A percentile compares a stretch with the other conserved stretches of the same genome.
phyloP scores from a whole-genome alignment of 2,329 filamentous ascomycete species.

The Penicillium sp. region DNA sequence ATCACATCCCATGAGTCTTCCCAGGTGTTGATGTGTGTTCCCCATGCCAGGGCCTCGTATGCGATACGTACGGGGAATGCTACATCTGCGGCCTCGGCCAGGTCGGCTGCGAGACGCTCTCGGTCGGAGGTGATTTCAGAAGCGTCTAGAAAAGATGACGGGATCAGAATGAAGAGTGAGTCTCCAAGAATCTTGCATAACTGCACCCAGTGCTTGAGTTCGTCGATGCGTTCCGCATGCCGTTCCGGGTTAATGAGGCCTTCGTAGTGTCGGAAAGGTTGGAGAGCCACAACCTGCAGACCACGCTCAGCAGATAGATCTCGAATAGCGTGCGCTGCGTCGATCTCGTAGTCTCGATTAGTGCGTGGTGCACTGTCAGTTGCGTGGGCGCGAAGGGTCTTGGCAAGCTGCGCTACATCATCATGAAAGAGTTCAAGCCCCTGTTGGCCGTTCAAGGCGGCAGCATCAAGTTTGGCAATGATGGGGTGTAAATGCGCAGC shows the following conservation, averaged over 20 bases:
- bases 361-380: constrained; percentile 3
- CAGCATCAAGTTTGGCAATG: constrained; percentile 31
- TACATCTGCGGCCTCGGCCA: constrained; percentile 20
- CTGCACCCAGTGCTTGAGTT: constrained; percentile 21
- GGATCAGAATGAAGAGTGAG: constrained; percentile 22
- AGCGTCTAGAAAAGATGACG: constrained; percentile 21
- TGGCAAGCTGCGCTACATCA: constrained; percentile 63
- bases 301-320: constrained; percentile 51
- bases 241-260: constrained; percentile 39
- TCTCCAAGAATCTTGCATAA: constrained; percentile 20
- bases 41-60: constrained; percentile 71
- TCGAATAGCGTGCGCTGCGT: constrained; percentile 54
- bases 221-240: constrained; percentile 18
- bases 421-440: constrained; percentile 70
- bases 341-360: constrained; percentile 57
- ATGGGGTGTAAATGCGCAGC: constrained; percentile 17
- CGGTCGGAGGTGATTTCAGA: constrained; percentile 19
- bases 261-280: constrained; percentile 71
- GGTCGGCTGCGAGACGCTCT: constrained; percentile 17
- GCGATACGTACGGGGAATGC: constrained; percentile 45
- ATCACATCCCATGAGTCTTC: constrained; percentile 69
- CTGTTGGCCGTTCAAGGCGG: constrained; percentile 44
- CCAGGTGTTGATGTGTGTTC: constrained; percentile 68
- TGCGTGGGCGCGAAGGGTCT: constrained; percentile 39
- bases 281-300: constrained; percentile 63